A percentile compares a stretch with the other conserved stretches of the same genome.
Conservation (phyloP, 805 yeast genomes). For the Yarrowia keelungensis region DNA sequence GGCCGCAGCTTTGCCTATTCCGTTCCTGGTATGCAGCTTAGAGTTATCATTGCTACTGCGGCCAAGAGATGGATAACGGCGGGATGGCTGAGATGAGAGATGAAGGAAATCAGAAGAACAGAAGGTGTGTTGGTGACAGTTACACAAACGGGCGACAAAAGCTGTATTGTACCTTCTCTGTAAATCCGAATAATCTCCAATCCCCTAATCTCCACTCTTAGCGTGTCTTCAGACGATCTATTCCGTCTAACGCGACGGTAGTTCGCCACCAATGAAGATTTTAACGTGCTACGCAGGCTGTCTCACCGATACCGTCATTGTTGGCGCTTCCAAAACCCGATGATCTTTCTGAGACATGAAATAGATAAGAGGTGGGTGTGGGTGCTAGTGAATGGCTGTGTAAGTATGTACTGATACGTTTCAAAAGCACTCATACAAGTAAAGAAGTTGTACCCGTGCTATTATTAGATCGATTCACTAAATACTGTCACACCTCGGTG, state of each 20-base stretch:
- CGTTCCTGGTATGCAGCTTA: conserved; percentile 34
- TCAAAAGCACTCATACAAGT: no score
- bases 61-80: conserved; percentile 35
- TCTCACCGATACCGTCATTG: conserved; percentile 1
- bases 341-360: conserved; percentile 10
- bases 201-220: no score
- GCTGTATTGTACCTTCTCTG: no score
- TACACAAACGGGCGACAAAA: no score
- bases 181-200: no score
- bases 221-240: not conserved
- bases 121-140: no score
- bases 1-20: not conserved
- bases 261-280: conserved; percentile 11
- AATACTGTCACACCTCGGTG: not conserved
- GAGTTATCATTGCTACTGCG: conserved; percentile 38
- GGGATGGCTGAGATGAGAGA: no score
- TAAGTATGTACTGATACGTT: no score
- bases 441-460: no score
- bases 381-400: no score
- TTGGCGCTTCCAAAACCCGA: not conserved
- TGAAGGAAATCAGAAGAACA: no score
- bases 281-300: not conserved
- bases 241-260: not conserved
- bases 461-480: no score
- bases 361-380: not conserved